phyloP scores from a whole-genome alignment of 2,329 filamentous ascomycete species.

The Arthroderma sp. region DNA sequence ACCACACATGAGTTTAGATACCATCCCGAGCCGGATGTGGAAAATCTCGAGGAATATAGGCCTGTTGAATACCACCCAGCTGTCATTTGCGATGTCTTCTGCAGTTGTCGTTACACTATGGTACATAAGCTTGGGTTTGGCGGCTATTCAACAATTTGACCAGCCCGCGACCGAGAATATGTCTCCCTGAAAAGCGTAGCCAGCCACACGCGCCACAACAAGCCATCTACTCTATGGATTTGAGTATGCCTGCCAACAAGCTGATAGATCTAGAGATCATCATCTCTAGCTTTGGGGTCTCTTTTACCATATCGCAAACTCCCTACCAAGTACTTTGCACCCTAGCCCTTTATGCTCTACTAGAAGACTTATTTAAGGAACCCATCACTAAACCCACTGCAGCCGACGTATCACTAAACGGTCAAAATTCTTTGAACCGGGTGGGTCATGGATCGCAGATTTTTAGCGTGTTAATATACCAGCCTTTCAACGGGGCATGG shows the following conservation, averaged over 20 bases:
- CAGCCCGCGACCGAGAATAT: constrained; percentile 11
- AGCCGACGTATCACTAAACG: constrained; percentile 13
- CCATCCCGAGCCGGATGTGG: constrained; percentile 9
- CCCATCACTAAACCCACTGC: constrained; percentile 8
- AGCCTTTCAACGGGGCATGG: constrained; percentile 12
- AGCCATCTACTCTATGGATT: constrained; percentile 12
- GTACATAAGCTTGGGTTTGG: constrained; percentile 27
- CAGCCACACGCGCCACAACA: constrained; percentile 12
- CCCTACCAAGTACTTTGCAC: constrained; percentile 13
- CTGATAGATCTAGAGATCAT: constrained; percentile 12
- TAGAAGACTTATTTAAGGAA: constrained; percentile 12
- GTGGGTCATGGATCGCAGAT: constrained; percentile 12
- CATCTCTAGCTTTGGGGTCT: constrained; percentile 15
- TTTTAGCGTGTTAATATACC: constrained; percentile 12
- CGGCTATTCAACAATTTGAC: constrained; percentile 26
- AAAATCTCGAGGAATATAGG: constrained; percentile 16
- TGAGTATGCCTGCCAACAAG: constrained; percentile 13
- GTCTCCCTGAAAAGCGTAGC: constrained; percentile 13
- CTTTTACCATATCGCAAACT: constrained; percentile 12
- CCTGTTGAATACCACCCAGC: constrained; percentile 24
- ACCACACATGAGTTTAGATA: constrained; percentile 2
- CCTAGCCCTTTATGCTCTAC: constrained; percentile 12
- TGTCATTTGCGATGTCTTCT: constrained; percentile 18
- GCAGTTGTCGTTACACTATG: constrained; percentile 22
- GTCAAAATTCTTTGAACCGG: constrained; percentile 12